phyloP scores from a whole-genome alignment of 2,329 filamentous ascomycete genomes.

The Ilyonectria destructans region DNA sequence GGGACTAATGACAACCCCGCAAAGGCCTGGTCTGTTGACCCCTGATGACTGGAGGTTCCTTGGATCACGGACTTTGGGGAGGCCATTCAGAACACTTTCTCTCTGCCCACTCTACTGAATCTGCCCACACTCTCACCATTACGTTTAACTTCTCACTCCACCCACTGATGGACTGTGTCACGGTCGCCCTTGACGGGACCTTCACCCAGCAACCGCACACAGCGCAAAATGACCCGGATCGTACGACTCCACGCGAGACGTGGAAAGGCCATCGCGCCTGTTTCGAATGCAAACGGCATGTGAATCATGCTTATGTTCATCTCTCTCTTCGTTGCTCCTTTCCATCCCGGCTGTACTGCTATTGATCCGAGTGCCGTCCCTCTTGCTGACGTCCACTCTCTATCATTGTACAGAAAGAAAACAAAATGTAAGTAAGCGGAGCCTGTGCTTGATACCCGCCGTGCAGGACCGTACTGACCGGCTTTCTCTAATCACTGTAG shows the following conservation, averaged over 20 bases:
- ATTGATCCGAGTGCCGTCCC: background rate
- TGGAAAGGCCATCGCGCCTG: constrained; percentile 18
- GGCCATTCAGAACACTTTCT: background rate
- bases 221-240: background rate
- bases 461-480: background rate
- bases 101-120: background rate
- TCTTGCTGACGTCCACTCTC: constrained; percentile 2
- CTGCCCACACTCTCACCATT: background rate
- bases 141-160: background rate
- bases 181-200: background rate
- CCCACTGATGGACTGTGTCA: background rate
- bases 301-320: background rate
- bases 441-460: background rate
- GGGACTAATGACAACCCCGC: background rate
- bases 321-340: background rate
- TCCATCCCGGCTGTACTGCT: background rate
- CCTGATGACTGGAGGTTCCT: constrained; percentile 1
- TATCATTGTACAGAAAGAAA: constrained; percentile 10
- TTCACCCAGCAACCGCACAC: background rate
- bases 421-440: constrained; percentile 10
- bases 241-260: background rate
- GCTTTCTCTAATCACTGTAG: background rate
- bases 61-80: background rate
- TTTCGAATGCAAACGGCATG: constrained; percentile 19
- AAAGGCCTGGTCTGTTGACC: constrained; percentile 4